A percentile compares a stretch with the other conserved stretches of the same genome.
Conservation (phyloP, 1,284 basidiomycete species). For the Tausonia pullulans region DNA sequence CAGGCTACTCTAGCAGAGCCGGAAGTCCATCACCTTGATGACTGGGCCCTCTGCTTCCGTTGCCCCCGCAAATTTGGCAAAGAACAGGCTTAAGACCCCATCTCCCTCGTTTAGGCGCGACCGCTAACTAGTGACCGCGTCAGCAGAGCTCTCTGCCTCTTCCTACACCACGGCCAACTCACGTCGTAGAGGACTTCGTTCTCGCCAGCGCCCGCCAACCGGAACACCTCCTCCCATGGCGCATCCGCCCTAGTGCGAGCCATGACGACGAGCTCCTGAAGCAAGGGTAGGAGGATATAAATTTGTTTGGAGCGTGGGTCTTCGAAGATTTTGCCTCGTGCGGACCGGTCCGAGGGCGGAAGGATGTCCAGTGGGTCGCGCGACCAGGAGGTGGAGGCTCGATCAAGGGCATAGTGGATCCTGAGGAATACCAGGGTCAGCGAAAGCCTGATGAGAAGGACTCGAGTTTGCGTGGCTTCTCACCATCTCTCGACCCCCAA, state of each 20-base stretch:
- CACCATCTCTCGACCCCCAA: slow-evolving; percentile 8
- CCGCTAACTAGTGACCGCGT: neutral
- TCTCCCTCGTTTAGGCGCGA: neutral
- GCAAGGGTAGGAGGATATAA: neutral
- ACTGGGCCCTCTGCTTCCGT: neutral
- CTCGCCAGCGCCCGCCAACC: neutral
- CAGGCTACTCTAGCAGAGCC: neutral
- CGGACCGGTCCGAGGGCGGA: slow-evolving; percentile 9
- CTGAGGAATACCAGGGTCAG: neutral
- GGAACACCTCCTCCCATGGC: neutral
- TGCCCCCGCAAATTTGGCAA: neutral
- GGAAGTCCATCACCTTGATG: neutral
- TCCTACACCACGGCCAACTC: neutral
- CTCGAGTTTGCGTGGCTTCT: neutral
- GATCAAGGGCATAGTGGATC: neutral
- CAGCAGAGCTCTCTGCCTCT: neutral
- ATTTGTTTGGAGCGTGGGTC: neutral
- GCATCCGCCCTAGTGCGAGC: neutral
- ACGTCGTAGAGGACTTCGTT: neutral
- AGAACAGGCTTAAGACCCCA: neutral
- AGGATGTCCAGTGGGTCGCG: neutral
- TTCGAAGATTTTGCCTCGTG: slow-evolving; percentile 12
- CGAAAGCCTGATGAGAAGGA: neutral
- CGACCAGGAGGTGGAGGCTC: neutral
- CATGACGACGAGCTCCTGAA: neutral